Evolutionary conservation across 495 filamentous ascomycete genomes (phyloP).

Genomic region (Beverwykella pulmonaria): DNA sequence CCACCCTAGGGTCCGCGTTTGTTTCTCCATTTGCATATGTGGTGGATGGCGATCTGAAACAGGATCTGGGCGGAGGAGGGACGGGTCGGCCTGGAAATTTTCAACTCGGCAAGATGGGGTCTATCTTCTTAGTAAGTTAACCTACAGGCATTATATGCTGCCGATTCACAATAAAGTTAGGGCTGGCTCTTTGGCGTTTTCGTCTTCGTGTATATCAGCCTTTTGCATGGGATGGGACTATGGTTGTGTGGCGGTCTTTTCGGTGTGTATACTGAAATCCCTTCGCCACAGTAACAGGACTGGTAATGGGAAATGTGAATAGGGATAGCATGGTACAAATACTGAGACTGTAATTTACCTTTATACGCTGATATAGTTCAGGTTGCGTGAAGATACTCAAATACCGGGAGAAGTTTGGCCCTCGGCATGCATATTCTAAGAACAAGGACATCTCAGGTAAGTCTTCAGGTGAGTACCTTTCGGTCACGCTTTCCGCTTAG

Average conservation of each 20-base stretch:
- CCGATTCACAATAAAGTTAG: background rate
- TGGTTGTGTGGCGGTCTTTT: background rate
- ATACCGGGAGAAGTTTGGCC: background rate
- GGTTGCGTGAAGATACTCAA: background rate
- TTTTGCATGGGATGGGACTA: background rate
- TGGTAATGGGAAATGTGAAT: background rate
- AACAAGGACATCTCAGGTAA: background rate
- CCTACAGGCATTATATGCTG: background rate
- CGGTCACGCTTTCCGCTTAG: background rate
- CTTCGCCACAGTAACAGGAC: background rate
- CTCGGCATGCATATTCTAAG: background rate
- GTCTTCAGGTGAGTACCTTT: background rate
- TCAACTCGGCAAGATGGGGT: too few species aligned
- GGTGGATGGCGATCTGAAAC: background rate
- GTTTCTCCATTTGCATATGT: background rate
- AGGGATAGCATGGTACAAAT: background rate
- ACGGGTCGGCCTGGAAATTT: background rate
- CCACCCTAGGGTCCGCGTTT: background rate
- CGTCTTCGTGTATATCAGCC: background rate
- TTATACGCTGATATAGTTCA: slow-evolving; percentile 1
- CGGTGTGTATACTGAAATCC: background rate
- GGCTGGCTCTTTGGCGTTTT: background rate
- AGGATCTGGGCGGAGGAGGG: background rate
- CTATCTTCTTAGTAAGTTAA: background rate
- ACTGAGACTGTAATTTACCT: background rate